Percentiles rank a stretch among this genome's conserved stretches.
Evolutionary conservation across 805 yeast genomes (phyloP).

Genomic region (Metschnikowia gelsemii): DNA sequence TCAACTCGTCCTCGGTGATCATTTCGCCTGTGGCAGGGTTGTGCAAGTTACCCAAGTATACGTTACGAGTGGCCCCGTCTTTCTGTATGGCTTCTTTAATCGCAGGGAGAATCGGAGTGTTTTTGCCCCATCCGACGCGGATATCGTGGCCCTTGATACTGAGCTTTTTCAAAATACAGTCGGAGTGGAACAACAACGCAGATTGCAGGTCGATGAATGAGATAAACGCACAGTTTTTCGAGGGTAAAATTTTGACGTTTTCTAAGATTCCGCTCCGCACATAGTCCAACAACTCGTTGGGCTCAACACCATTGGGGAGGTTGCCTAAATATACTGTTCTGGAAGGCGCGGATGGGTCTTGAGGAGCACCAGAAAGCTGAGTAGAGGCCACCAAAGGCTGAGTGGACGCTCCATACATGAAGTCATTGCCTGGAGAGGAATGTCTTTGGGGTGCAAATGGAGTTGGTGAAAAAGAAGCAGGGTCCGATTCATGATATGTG

Average conservation of each 20-base stretch:
- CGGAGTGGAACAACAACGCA: slow-evolving; percentile 89
- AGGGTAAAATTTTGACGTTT: slow-evolving; percentile 71
- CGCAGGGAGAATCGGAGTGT: slow-evolving; percentile 68
- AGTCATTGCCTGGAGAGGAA: not conserved
- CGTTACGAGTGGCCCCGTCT: slow-evolving; percentile 92
- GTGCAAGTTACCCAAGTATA: slow-evolving; percentile 78
- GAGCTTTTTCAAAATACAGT: slow-evolving; percentile 81
- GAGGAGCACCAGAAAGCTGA: not conserved
- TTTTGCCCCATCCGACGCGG: slow-evolving; percentile 91
- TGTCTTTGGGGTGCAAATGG: slow-evolving; percentile 1
- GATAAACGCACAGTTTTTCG: slow-evolving; percentile 85
- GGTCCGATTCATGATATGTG: slow-evolving; percentile 6
- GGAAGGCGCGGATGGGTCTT: slow-evolving; percentile 50
- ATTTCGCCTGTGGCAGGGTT: slow-evolving; percentile 49
- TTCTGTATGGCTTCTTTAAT: slow-evolving; percentile 74
- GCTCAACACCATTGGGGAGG: slow-evolving; percentile 75
- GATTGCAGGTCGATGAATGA: slow-evolving; percentile 87
- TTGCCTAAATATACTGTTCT: slow-evolving; percentile 91
- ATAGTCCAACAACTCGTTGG: slow-evolving; percentile 81
- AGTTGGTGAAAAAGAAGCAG: slow-evolving; percentile 6
- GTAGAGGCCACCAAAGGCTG: slow-evolving; percentile 1
- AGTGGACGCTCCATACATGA: not conserved
- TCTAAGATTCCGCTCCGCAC: slow-evolving; percentile 90
- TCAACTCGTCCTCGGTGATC: slow-evolving; percentile 62
- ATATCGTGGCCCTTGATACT: slow-evolving; percentile 79